Conservation (phyloP, 805 yeast genomes). For the Jamesozyma lodderae region DNA sequence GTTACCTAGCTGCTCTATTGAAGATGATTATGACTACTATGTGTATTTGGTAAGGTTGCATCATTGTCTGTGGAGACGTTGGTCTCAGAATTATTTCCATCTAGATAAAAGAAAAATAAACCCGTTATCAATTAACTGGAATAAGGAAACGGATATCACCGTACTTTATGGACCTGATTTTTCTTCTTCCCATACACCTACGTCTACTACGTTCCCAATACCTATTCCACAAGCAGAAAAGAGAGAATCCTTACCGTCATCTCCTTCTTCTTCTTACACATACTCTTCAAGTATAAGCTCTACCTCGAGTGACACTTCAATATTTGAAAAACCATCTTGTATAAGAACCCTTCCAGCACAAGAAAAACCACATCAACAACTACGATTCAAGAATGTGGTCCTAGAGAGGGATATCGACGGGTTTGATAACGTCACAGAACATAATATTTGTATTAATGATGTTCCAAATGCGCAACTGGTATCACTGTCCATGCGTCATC, state of each 20-base stretch:
- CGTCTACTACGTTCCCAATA: neutral
- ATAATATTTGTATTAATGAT: slow-evolving; percentile 15
- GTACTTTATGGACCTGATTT: slow-evolving; percentile 84
- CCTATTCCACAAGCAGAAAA: neutral
- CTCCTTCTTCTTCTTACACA: neutral
- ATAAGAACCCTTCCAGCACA: neutral
- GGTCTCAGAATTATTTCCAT: slow-evolving; percentile 72
- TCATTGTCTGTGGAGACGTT: slow-evolving; percentile 90
- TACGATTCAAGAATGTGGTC: slow-evolving; percentile 17
- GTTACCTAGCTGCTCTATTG: slow-evolving; percentile 26
- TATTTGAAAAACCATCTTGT: neutral
- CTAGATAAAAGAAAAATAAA: slow-evolving; percentile 51
- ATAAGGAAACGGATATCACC: slow-evolving; percentile 85
- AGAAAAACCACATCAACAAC: neutral
- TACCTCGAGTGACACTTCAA: neutral
- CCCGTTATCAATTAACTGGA: slow-evolving; percentile 86
- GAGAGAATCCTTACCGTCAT: too few relatives aligned
- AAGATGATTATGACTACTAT: slow-evolving; percentile 22
- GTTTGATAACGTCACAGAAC: slow-evolving; percentile 13
- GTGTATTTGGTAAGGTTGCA: slow-evolving; percentile 42
- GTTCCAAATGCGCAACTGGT: neutral
- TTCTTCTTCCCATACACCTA: too few relatives aligned
- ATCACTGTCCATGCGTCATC: neutral
- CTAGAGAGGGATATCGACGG: slow-evolving; percentile 18
- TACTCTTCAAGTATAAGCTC: neutral